Percentiles rank a stretch among this genome's conserved stretches.
These are phyloP conservation scores for Penicillium corylophilum DNA, from an alignment of 2,329 filamentous ascomycete genomes.

Conservation along the genomic window DNA sequence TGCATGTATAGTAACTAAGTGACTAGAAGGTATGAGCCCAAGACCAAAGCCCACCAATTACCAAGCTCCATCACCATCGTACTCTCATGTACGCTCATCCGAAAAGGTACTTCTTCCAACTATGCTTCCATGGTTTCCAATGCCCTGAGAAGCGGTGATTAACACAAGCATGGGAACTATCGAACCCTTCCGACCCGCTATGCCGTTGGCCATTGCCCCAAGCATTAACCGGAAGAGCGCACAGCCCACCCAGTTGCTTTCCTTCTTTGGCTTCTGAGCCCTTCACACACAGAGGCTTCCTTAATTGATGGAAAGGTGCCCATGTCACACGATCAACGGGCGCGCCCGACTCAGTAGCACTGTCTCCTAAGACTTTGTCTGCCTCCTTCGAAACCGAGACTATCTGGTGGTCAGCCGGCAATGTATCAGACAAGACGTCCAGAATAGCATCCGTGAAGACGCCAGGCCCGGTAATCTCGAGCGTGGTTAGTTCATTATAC, in stretches of 20 bases:
- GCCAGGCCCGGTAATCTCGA: constrained; percentile 36
- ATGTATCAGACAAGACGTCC: constrained; percentile 29
- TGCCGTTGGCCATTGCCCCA: constrained; percentile 40
- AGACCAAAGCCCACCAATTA: background rate
- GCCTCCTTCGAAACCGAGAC: constrained; percentile 23
- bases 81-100: constrained; percentile 12
- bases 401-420: constrained; percentile 28
- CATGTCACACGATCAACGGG: constrained; percentile 31
- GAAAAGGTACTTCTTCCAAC: constrained; percentile 31
- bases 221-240: constrained; percentile 79
- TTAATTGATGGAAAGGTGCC: constrained; percentile 33
- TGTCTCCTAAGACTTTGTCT: constrained; percentile 25
- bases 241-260: constrained; percentile 73
- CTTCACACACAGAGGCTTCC: constrained; percentile 27
- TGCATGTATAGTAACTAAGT: background rate
- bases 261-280: constrained; percentile 35
- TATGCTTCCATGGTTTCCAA: constrained; percentile 39
- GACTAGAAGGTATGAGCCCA: background rate
- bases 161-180: constrained; percentile 30
- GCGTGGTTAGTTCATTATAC: constrained; percentile 29
- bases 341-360: constrained; percentile 4
- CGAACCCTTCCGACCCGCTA: constrained; percentile 29
- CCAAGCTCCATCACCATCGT: background rate
- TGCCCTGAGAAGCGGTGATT: constrained; percentile 36
- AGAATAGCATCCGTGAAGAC: constrained; percentile 37